A percentile compares a stretch with the other conserved stretches of the same genome.
These are phyloP conservation scores for Fusarium hostae DNA, from an alignment of 2,329 filamentous ascomycete species.

Conservation along the genomic window DNA sequence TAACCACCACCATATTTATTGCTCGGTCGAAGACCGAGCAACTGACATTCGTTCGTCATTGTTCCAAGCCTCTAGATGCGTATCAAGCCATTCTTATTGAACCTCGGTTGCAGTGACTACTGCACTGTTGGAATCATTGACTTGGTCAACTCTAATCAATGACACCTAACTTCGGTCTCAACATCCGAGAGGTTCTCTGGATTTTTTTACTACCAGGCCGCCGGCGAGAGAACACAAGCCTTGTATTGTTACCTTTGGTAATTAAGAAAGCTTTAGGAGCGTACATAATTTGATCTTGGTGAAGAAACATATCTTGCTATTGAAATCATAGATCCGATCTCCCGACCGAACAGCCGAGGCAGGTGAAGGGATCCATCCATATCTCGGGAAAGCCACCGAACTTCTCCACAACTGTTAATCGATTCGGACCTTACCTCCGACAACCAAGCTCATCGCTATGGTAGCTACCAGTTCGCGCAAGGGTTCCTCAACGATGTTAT, in stretches of 20 bases:
- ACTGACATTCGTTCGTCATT: neutral
- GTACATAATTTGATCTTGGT: neutral
- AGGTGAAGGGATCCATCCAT: slow-evolving; percentile 4
- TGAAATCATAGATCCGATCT: slow-evolving; percentile 27
- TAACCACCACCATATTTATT: neutral
- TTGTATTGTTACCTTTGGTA: neutral
- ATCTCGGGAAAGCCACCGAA: slow-evolving; percentile 15
- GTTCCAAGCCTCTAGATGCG: neutral
- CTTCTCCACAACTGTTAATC: neutral
- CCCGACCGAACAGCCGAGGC: slow-evolving; percentile 46
- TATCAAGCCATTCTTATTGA: neutral
- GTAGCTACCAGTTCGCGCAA: slow-evolving; percentile 3
- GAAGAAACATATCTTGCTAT: neutral
- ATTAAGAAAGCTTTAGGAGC: neutral
- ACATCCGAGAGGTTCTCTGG: neutral
- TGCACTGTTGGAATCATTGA: neutral
- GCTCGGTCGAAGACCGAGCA: slow-evolving; percentile 33
- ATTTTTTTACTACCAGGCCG: neutral
- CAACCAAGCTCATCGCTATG: neutral
- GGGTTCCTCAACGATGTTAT: slow-evolving; percentile 8
- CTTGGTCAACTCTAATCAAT: neutral
- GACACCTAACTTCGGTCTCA: neutral
- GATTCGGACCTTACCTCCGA: slow-evolving; percentile 17
- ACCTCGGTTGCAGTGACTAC: slow-evolving; percentile 22
- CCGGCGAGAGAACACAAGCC: neutral